Base-by-base conservation (phyloP, 176 grass and related monocot genomes). In the Zoysia pacifica region DNA sequence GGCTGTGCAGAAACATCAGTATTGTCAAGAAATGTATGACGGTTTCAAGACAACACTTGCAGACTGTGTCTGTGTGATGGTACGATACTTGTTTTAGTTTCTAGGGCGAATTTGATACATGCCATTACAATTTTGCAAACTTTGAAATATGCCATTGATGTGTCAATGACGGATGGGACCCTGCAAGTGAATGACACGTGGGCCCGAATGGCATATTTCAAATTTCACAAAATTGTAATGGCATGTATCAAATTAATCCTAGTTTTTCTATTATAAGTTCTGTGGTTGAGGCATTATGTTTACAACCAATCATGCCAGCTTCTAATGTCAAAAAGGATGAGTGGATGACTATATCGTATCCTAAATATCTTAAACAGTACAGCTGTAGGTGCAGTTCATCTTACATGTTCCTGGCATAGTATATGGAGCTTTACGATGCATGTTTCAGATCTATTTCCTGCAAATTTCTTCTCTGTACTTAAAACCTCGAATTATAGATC, bases 21-120 rank as follows among this genome's bases (percentile, higher is more conserved):
- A 90, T 19, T 90, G 88, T 42, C 69, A 9, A 41, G 84, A 86
- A 51, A 83, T 90, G 79, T 90, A 90, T 58, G 46, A 79, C 16
- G 75, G 70, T 59, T 90, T 76, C 76, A 87, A 61, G 80, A 18
- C 16, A 43, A 86, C 62, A 0, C 84, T 80, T 79, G 75, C 39
- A 74, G 41, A 87, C 66, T 83, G 79, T 71, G 84, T 90, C 58
- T 64, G 42, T 50, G 64, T 65, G 70, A 83, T 87, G 88, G 88
- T 90, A 90, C 47, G 61, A 16, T 58, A 48, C 65, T 50, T 16
- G n/a, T 67, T 45, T 69, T 76, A 45, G 36, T 72, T 77, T 77
- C n/a, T n/a, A n/a, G n/a, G n/a, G n/a, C n/a, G n/a, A n/a, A n/a
- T n/a, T n/a, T n/a, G n/a, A n/a, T n/a, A n/a, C n/a, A n/a, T n/a